Evolutionary conservation across 306 rosid species (phyloP), one percentile per base, ranked within the genome.

Genomic region (Vicia faba): DNA sequence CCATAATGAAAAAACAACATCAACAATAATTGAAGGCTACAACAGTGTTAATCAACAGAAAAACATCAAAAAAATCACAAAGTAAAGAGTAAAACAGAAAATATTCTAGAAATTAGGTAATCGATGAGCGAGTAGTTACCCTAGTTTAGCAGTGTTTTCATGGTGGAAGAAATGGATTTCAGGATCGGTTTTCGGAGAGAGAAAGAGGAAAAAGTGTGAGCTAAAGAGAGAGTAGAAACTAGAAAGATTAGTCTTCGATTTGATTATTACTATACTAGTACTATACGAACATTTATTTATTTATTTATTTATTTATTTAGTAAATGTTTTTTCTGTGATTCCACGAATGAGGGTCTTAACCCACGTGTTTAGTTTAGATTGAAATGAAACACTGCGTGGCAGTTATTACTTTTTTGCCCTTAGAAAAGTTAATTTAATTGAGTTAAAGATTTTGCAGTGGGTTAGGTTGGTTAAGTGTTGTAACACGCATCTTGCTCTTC

Each of bases 311-410:
- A 43, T 73, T 23, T 20, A 19, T 51, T 54, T 5, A 23, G 2
- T 49, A 49, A 49, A 49, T 23, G 10, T 49, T 11, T 14, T 53
- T 11, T 53, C 35, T 23, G 12, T 3, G 20, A 73, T 58, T 80
- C 84, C 76, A 58, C 80, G 56, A 74, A 58, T 64, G 36, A 14
- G 49, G 58, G 55, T 64, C n/a, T 2, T 25, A 33, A 26, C 44
- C 75, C 84, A 80, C 84, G 84, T 80, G 81, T 71, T 64, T 14
- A 59, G 81, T 71, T 64, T 14, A 59, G 11, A 29, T 41, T 40
- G 66, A 51, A 61, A 54, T 31, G 60, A 18, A 49, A 18, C 20
- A 18, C 33, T 29, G 25, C 26, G 31, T 3, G 6, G 0, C 35
- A 5, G 5, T 31, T 5, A 31, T 31, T 31, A 31, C 36, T 31